phyloP scores from a whole-genome alignment of 495 filamentous ascomycete genomes.

The Rostrohypoxylon terebratum region DNA sequence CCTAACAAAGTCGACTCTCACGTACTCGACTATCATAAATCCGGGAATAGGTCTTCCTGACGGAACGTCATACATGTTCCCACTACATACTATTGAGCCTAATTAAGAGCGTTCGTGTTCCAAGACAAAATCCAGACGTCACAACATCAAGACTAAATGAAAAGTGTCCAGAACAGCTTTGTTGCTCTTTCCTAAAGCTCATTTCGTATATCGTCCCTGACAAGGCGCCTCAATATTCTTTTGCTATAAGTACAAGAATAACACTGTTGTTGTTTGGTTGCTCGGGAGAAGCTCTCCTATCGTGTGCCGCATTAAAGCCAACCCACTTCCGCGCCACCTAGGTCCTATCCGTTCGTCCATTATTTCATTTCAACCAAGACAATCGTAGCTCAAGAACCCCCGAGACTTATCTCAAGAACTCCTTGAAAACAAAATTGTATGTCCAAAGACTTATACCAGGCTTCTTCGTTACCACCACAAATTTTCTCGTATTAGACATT shows the following conservation, averaged over 20 bases:
- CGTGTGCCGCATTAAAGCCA: neutral
- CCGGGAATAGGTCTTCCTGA: too few relatives aligned
- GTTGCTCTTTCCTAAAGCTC: constrained; percentile 5
- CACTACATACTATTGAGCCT: neutral
- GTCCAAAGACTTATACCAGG: neutral
- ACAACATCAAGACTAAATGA: neutral
- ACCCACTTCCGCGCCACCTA: neutral
- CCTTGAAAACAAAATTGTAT: neutral
- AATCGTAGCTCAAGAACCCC: constrained; percentile 7
- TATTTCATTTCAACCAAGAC: constrained; percentile 8
- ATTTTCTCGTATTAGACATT: constrained; percentile 49
- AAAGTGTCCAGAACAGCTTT: neutral
- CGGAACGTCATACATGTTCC: too few relatives aligned
- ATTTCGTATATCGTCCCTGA: constrained; percentile 26
- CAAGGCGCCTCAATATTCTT: constrained; percentile 7
- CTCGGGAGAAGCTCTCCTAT: constrained; percentile 6
- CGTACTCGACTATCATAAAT: too few relatives aligned
- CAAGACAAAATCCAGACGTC: neutral
- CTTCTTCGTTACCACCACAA: neutral
- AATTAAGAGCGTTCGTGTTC: neutral
- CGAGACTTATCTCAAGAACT: constrained; percentile 1
- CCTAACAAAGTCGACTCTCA: too few relatives aligned
- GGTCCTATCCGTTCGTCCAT: constrained; percentile 11
- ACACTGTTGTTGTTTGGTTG: constrained; percentile 10
- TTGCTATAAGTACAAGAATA: constrained; percentile 42